Percentiles rank a stretch among this genome's conserved stretches.
phyloP scores from a whole-genome alignment of 768 basidiomycete species.

The Lentinula guzmanii region DNA sequence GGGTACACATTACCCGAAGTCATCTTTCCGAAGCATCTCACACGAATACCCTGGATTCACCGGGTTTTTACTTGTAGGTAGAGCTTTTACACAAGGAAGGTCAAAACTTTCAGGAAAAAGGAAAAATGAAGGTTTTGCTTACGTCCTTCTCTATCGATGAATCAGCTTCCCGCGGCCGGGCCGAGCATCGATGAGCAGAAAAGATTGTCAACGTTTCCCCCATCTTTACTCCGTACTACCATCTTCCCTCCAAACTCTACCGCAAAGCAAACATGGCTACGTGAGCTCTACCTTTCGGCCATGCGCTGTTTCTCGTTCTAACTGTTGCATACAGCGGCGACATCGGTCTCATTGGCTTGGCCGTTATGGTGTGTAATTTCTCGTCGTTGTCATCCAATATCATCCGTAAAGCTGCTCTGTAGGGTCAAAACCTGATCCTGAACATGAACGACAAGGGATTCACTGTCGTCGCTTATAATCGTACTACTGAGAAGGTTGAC shows the following conservation, averaged over 20 bases:
- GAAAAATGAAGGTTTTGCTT: neutral
- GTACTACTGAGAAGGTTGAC: conserved; percentile 95
- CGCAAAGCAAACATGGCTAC: conserved; percentile 33
- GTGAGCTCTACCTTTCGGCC: conserved; percentile 36
- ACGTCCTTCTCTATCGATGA: neutral
- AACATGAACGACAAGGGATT: conserved; percentile 99
- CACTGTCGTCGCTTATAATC: conserved; percentile 95
- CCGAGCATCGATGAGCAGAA: conserved; percentile 3
- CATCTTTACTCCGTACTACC: conserved; percentile 26
- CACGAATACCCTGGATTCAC: neutral
- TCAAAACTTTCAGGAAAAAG: neutral
- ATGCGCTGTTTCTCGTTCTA: conserved; percentile 1
- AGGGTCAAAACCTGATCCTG: conserved; percentile 96
- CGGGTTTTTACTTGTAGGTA: neutral
- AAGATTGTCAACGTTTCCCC: conserved; percentile 2
- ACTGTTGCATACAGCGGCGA: conserved; percentile 62
- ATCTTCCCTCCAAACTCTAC: conserved; percentile 16
- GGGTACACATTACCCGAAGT: neutral
- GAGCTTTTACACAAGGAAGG: neutral
- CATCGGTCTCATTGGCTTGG: conserved; percentile 96
- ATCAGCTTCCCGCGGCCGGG: conserved; percentile 4
- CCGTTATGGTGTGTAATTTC: conserved; percentile 77
- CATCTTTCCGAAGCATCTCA: neutral
- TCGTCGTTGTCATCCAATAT: conserved; percentile 13
- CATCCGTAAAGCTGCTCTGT: conserved; percentile 8